Base-by-base conservation (phyloP, 2,329 filamentous ascomycete genomes). In the Rhynchosporium secalis region DNA sequence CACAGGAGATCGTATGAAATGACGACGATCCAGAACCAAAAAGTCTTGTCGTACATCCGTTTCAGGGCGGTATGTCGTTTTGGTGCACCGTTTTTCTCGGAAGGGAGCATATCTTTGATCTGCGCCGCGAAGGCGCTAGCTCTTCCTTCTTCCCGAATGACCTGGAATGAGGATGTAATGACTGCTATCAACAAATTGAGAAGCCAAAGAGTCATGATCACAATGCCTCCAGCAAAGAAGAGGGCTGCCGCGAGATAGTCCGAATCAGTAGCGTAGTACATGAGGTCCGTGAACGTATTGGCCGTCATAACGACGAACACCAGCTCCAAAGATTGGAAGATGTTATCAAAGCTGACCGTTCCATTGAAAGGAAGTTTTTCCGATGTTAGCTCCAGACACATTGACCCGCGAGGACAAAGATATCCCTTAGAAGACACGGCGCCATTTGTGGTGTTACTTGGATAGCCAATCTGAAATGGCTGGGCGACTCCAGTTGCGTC, bases 221-320 rank as follows among this genome's bases (percentile, higher is more conserved):
- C 87, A 73, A 96, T 94, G 29, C 83, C 84, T 12, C 82, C 84
- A 31, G 81, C 86, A 61, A 88, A 88, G 72, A 87, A 99, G 2
- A 98, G 79, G 1, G 93, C 91, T 3, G 92, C 87, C 15, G 91
- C 84, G 6, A 96, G 83, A 71, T 96, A 98, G 74, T 99, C 95
- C 31, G 91, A 96, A 72, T 96, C 87, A 58, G 90, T 92, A 4
- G 94, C 92, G 70, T 92, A 90, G 76, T 99, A 99, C 81, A 99
- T 92, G 58, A 98, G 79, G 75, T 98, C 92, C 1, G 92, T 90
- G 76, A 96, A 99, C 0, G 95, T 99, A 74, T 99, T 99, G 55
- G 92, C 94, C 71, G 92, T 96, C 91, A 99, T 99, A 73, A 99
- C 89, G 57, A 99, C 92, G 73, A 99, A 99, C 2, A 99, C 93